Evolutionary conservation across 352 stramenopile genomes (phyloP), one percentile per base, ranked within the genome.

Genomic region (Phytophthora pinifolia): DNA sequence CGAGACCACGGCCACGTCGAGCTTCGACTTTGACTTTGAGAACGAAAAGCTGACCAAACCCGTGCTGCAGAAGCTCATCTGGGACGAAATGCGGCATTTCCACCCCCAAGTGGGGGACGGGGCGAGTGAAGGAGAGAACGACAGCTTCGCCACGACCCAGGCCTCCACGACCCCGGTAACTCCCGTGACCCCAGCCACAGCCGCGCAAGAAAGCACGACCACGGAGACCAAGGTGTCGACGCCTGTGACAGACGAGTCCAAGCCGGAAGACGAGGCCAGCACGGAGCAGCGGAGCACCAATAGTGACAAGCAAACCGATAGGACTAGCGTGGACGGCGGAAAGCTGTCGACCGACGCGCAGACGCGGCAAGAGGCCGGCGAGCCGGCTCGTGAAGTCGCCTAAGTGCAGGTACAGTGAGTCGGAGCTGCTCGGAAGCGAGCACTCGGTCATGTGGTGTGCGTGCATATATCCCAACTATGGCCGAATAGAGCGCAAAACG

Each of bases 21-120:
- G 62, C 56, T 95, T 94, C 43, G 82, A 93, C 50, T 95, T 89
- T 46, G 81, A 93, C 20, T 95, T 95, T 62, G 86, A 95, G 62
- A 90, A 92, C 53, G 81, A 90, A 46, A 89, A 91, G 42, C 69
- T 94, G 13, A 93, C 79, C 2, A 95, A 95, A 39, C 74, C 75
- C 0, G 76, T 87, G 58, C 62, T 95, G 33, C 85, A 95, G 59
- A 76, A 75, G 36, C 78, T 93, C 41, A 94, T 95, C 29, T 94
- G 81, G 79, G 82, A 92, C 12, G 86, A 95, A 44, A 94, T 95
- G 78, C 65, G 63, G 39, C 54, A 47, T 45, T 95, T 94, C 59
- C 83, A 94, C 52, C 84, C 84, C 2, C 60, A 88, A 13, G 79
- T 68, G 6, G 63, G 37, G 3, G 72, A 84, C 4, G 70, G 74